Evolutionary conservation across 2,329 filamentous ascomycete species (phyloP), one percentile per base, ranked within the genome.

Genomic region (Pseudogymnoascus sp.): DNA sequence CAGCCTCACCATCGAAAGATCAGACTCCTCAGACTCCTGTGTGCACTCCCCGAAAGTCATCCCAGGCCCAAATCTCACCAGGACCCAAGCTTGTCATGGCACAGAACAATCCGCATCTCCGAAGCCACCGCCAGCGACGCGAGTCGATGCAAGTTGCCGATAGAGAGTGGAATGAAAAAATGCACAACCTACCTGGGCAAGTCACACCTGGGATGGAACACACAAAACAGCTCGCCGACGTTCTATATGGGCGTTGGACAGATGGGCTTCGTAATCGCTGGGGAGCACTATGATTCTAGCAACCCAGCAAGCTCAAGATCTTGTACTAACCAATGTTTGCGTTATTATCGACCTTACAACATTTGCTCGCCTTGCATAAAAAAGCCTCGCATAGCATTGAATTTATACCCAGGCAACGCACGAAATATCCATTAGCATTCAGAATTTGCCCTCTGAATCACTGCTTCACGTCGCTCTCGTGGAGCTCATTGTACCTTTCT

Each of bases 211-310:
- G 91, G 2, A 92, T 96, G 89, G 92, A 96, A 73, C 92, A 96
- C 73, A 89, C 88, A 65, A 90, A 90, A 69, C 84, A 95, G 70
- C 79, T 97, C 35, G 90, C 89, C 1, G 91, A 96, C 71, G 89
- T 95, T 18, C 81, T 99, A 18, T 97, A 96, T 74, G 84, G 86
- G 13, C 83, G 92, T 41, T 99, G 94, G 94, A 84, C 86, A 2
- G 89, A 95, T 61, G 91, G 90, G 1, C 76, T 97, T 67, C 84
- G 85, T 64, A 80, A 82, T 59, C 79, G 88, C 60, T 92, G 88
- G 88, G 75, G 77, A 15, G 75, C 69, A 56, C 60, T 57, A 35
- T 63, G 39, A 59, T 9, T 30, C 4, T 59, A 52, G 45, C 45
- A 18, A 13, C 26, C 45, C 45, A 52, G n/a, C n/a, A n/a, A n/a